phyloP scores from a whole-genome alignment of 2,329 filamentous ascomycete species.

The Talaromyces piceae region DNA sequence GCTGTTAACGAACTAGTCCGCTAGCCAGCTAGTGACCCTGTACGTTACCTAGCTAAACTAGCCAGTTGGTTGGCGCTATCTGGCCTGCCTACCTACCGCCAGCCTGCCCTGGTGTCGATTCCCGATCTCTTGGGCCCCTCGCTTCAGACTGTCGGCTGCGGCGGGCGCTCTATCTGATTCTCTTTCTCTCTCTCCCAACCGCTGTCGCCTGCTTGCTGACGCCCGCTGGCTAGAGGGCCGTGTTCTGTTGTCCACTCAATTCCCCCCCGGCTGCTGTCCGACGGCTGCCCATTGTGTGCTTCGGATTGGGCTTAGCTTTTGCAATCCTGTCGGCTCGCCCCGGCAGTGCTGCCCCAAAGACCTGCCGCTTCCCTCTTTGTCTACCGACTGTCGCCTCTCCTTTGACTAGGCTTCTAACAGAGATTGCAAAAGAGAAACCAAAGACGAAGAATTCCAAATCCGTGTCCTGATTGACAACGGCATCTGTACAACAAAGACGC shows the following conservation, averaged over 20 bases:
- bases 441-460: too few relatives aligned
- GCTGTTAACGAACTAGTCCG: not conserved
- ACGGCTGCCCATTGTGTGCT: not conserved
- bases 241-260: not conserved
- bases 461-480: too few relatives aligned
- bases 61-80: not conserved
- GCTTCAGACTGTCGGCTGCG: not conserved
- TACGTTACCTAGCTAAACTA: too few relatives aligned
- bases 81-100: not conserved
- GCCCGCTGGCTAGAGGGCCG: not conserved
- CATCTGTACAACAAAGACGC: too few relatives aligned
- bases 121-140: not conserved
- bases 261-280: not conserved
- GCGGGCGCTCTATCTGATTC: too few relatives aligned
- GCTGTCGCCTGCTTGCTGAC: not conserved
- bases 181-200: not conserved
- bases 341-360: not conserved
- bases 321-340: not conserved
- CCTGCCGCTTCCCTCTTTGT: not conserved
- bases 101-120: not conserved
- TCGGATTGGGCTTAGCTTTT: not conserved
- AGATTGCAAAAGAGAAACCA: too few relatives aligned
- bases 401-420: too few relatives aligned
- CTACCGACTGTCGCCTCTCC: not conserved
- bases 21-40: not conserved